Evolutionary conservation across 495 filamentous ascomycete species (phyloP).

Genomic region (Entonaema liquescens): DNA sequence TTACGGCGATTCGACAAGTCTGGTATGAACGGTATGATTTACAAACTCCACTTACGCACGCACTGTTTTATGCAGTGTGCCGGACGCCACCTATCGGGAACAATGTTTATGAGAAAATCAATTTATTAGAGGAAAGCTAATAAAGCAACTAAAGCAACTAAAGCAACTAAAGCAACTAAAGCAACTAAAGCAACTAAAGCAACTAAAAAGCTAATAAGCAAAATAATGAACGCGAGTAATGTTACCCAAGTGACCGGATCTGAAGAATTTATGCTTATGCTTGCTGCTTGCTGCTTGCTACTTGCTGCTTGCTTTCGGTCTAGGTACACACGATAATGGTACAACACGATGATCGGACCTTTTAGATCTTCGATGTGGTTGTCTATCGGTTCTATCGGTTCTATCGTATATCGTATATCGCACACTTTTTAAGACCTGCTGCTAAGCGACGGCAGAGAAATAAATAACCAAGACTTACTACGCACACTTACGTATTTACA

Average conservation of each 20-base stretch:
- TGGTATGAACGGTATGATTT: slow-evolving; percentile 42
- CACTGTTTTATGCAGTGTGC: slow-evolving; percentile 41
- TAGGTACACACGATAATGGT: background rate
- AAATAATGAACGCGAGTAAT: slow-evolving; percentile 35
- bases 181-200: too few species aligned
- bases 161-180: too few species aligned
- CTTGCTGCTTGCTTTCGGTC: too few species aligned
- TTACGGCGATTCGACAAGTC: slow-evolving; percentile 28
- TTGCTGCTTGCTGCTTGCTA: too few species aligned
- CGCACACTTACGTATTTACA: background rate
- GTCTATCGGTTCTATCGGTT: slow-evolving; percentile 10
- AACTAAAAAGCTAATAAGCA: too few species aligned
- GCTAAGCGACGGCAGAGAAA: background rate
- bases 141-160: too few species aligned
- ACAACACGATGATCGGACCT: slow-evolving; percentile 19
- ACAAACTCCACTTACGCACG: slow-evolving; percentile 36
- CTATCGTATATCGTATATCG: background rate
- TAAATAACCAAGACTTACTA: background rate
- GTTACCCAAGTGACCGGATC: slow-evolving; percentile 25
- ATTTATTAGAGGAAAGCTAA: too few species aligned
- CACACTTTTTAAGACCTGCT: background rate
- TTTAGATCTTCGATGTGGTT: slow-evolving; percentile 28
- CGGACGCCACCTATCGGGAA: slow-evolving; percentile 38
- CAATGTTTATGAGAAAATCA: slow-evolving; percentile 40
- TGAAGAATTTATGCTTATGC: slow-evolving; percentile 25